These are phyloP conservation scores for Yamadazyma sp. DNA, from an alignment of 1,139 yeast genomes.

Conservation along the genomic window DNA sequence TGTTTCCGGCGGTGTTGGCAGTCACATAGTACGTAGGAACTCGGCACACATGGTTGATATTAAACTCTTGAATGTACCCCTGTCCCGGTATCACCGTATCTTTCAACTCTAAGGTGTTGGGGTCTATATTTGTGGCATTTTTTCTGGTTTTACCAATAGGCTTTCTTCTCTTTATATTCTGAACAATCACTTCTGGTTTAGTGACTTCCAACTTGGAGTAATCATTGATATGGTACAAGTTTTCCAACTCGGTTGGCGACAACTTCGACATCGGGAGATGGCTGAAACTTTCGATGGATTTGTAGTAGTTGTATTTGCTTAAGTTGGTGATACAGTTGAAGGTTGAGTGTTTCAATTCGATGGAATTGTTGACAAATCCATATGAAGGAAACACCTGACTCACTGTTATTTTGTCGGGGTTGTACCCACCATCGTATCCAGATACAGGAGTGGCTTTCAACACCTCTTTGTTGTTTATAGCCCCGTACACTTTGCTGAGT, in stretches of 20 bases:
- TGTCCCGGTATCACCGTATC: conserved; percentile 48
- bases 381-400: conserved; percentile 46
- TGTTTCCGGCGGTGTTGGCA: conserved; percentile 17
- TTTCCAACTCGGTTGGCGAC: conserved; percentile 31
- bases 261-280: conserved; percentile 29
- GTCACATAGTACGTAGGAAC: conserved; percentile 46
- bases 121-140: conserved; percentile 35
- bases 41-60: conserved; percentile 40
- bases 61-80: conserved; percentile 47
- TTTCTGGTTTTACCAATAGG: conserved; percentile 32
- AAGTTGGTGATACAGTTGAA: conserved; percentile 36
- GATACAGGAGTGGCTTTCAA: conserved; percentile 10
- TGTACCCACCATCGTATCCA: conserved; percentile 3
- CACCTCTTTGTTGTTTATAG: conserved; percentile 19
- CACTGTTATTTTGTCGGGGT: conserved; percentile 28
- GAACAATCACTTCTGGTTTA: conserved; percentile 12
- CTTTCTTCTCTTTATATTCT: conserved; percentile 19
- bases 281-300: conserved; percentile 18
- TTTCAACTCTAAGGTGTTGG: conserved; percentile 38
- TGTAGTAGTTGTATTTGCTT: conserved; percentile 40
- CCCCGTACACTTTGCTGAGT: conserved; percentile 20
- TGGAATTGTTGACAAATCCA: conserved; percentile 30
- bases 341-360: conserved; percentile 33
- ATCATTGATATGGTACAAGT: conserved; percentile 29
- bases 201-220: conserved; percentile 24